Evolutionary conservation across 768 basidiomycete species (phyloP), one percentile per base, ranked within the genome.

Genomic region (Termitomyces sp.): DNA sequence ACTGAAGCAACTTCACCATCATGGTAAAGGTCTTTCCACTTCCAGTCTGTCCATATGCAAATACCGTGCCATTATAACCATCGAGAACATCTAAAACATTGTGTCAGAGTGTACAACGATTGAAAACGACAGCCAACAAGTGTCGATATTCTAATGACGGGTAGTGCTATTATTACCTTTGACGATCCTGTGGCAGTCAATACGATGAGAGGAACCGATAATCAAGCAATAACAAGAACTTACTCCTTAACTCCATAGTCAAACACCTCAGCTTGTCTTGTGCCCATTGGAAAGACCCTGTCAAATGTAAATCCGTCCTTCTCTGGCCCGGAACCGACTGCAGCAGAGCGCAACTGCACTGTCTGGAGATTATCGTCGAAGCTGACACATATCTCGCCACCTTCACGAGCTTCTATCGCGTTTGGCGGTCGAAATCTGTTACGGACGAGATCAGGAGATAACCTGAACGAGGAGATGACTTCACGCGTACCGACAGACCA

Each of bases 241-340:
- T 67, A 93, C 91, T 94, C 96, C 72, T 94, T 96, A 41, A 99
- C 92, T 53, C 97, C 97, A 70, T 97, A 99, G 71, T 98, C 95
- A 69, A 98, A 99, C 47, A 99, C 94, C 71, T 98, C 94, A 53
- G 84, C 75, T 70, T 99, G 97, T 70, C 85, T 81, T 44, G 95
- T 92, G 41, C 79, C 84, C 79, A 95, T 93, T 55, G 93, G 88
- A 70, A 99, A 99, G 21, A 96, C 94, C 60, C 95, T 82, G 71
- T 99, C 97, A 66, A 98, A 96, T 37, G 94, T 94, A 75, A 99
- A 99, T 28, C 96, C 96, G 78, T 94, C 91, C 76, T 86, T 96
- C 77, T 97, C 95, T 46, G 94, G 89, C 2, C 94, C 95, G 46
- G 87, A 81, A 56, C 82, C 78, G 23, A 82, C 66, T 61, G 83